A percentile compares a stretch with the other conserved stretches of the same genome.
These are phyloP conservation scores for Corymbia calophylla DNA, from an alignment of 441 rosid species.

Conservation along the genomic window DNA sequence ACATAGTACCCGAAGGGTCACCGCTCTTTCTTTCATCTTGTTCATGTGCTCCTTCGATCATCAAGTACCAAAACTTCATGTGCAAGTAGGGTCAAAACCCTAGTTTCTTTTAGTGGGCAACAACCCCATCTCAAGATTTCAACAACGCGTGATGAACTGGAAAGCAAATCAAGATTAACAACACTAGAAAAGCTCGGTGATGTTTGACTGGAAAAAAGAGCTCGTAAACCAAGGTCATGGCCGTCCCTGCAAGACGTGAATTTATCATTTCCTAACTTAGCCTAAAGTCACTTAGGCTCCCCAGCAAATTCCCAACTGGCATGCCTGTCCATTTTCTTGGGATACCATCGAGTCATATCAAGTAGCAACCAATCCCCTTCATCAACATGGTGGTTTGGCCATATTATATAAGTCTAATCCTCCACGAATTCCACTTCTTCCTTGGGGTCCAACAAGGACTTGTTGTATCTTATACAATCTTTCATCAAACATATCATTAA, in stretches of 20 bases:
- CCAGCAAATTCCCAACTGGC: background rate
- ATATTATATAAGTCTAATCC: background rate
- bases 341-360: background rate
- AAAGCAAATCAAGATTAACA: background rate
- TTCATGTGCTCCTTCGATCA: background rate
- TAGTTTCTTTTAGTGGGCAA: background rate
- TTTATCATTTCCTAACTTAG: background rate
- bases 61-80: background rate
- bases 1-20: background rate
- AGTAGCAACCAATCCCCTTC: background rate
- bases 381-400: background rate
- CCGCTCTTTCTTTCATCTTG: background rate
- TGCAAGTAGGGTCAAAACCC: background rate
- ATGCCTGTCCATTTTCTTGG: background rate
- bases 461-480: background rate
- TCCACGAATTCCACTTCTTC: background rate
- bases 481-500: background rate
- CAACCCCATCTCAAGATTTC: background rate
- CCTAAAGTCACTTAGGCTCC: background rate
- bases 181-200: background rate
- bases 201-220: background rate
- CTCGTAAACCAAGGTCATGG: background rate
- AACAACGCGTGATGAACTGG: background rate
- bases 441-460: background rate
- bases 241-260: background rate